Base-by-base conservation (phyloP, 2,329 filamentous ascomycete genomes). In the Pezicula neosporulosa region DNA sequence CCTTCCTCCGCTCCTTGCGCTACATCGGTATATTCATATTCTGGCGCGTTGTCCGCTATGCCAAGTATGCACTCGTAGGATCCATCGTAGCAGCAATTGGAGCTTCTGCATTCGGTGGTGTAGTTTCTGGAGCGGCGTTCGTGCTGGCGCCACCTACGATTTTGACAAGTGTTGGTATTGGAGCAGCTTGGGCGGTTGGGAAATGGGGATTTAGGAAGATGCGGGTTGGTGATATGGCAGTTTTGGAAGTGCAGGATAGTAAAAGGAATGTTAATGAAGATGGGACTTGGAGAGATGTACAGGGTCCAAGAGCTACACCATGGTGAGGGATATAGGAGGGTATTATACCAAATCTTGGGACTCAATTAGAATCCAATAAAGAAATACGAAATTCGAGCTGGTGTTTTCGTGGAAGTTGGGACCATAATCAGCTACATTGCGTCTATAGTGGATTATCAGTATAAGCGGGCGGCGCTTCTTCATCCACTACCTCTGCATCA, bases 121-220 rank as follows among this genome's bases (percentile, higher is more conserved):
- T 60, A 15, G 51, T 64, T 3, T 58, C 56, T 37, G 63, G 63
- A n/a, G 57, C 59, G 5, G 63, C 56, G 8, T 66, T 60, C 47
- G 21, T 66, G 21, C 52, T 66, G 37, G 64, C 64, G 35, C 64
- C 64, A 36, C 61, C 64, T 8, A 63, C 60, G 13, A 24, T 66
- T 12, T 12, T 59, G 30, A 56, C 53, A 13, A 62, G 59, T 53
- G 37, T 65, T 21, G 63, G 61, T 1, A 47, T 65, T 33, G 62
- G 63, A 2, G 38, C 53, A 15, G 39, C 61, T 2, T 66, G 64
- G 64, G 60, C 58, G 44, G 45, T 61, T 44, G 63, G 62, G 19
- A 66, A 62, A 48, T 66, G 63, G 64, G 64, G 61, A 2, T 66
- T 65, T 48, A 60, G 60, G 52, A 63, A 60, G 54, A 54, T 62